Base-by-base conservation (phyloP, 225 moss, liverwort and hornwort genomes). In the Sphagnum contortum region DNA sequence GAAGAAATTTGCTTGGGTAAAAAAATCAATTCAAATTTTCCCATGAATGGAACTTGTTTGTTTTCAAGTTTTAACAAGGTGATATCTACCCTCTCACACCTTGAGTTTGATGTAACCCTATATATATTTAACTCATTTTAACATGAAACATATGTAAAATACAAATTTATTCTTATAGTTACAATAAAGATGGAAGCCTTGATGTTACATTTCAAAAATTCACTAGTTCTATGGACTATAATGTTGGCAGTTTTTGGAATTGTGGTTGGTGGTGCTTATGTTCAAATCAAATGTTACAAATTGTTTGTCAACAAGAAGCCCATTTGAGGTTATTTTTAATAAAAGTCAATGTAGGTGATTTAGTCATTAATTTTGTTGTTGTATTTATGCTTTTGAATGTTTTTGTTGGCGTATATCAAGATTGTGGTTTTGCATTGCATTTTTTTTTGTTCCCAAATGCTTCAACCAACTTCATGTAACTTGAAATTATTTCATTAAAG, bases 221-320 rank as follows among this genome's bases (percentile, higher is more conserved):
- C 93, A n/a, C 93, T 91, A 29, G 84, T 93, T 51, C 93, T 93
- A n/a, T 98, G 91, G 93, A 47, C 74, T 9, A 74, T 68, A 69
- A 49, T 89, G 47, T n/a, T 66, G 51, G 66, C 73, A 4, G 69
- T 76, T n/a, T 3, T 82, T 8, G 71, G 80, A n/a, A 59, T 74
- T 65, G 65, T 75, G 44, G 68, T 70, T 46, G 70, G 67, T n/a
- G 62, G 77, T 67, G 80, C 71, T 45, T 91, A 93, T 76, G 67
- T 83, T 48, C 93, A 87, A 91, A 74, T 71, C 62, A 88, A 77
- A 78, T 78, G 91, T 45, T 79, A 91, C 63, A 89, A 77, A 79
- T 69, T 93, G 64, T 93, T 98, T 86, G 81, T 85, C 48, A 93
- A 93, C 86, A 98, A 93, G 71, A 98, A 93, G 59, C 80, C 83